Base-by-base conservation (phyloP, 805 yeast genomes). In the Myxozyma geophila region DNA sequence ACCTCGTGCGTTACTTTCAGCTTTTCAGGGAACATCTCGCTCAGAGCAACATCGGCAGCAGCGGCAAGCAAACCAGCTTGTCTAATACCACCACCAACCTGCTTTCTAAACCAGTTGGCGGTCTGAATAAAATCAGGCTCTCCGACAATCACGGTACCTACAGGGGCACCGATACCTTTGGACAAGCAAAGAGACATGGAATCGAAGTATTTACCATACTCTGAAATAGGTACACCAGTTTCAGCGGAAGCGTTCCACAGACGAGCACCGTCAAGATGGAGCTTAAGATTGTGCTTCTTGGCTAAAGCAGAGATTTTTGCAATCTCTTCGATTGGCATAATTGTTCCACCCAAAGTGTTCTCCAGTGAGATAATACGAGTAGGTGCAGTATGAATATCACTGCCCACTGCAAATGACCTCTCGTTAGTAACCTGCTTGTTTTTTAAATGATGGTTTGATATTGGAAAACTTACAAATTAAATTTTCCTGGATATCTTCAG, bases 201-300 rank as follows among this genome's bases (percentile, higher is more conserved):
- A 76, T 92, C 98, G 74, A 92, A 92, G 66, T 85, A 78, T 66
- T 82, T 80, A 69, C 96, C 89, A 75, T 87, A 91, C 71, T 90
- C 90, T 19, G 75, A 77, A 65, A 92, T 76, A 17, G 90, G 77
- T 43, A 89, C 80, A 33, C 89, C 91, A 9, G 90, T 84, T 35
- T 83, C 92, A 12, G 83, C 88, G 47, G 86, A 80, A n/a, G 97
- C 97, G 74, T 89, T 90, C 92, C 96, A 92, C 56, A 92, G 77
- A 71, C 98, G 83, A n/a, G 98, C 98, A 67, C 98, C 98, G 74
- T 92, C 98, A 71, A 92, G 84, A 72, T 93, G 98, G 69, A 92
- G 75, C 60, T 79, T 81, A 60, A 90, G 76, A 59, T 79, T 80
- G 69, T 86, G 80, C 36, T 78, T 82, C 58, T 81, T 79, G 67